Base-by-base conservation (phyloP, 2,329 filamentous ascomycete genomes). In the Lasiodiplodia sp. region DNA sequence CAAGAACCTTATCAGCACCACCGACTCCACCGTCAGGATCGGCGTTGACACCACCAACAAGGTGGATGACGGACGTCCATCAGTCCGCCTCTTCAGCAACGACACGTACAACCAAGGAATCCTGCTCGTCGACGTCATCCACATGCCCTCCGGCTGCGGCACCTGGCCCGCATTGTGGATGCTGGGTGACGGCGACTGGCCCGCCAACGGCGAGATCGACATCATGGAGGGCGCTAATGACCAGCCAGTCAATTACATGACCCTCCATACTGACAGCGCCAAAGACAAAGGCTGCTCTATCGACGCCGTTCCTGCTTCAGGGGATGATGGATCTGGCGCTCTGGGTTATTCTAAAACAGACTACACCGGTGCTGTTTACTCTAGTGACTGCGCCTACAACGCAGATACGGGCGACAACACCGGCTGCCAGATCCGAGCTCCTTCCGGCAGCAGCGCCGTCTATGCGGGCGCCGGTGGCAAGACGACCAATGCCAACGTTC, bases 1-100 rank as follows among this genome's bases (percentile, higher is more conserved):
- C 55, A 52, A 31, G 31, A 25, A 53, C 31, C 38, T 67, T 21
- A 60, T 67, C 47, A 77, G 79, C 55, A 82, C 80, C 44, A 67
- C 68, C 31, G 58, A 68, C 31, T 38, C 40, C 4, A 55, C 68
- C 1, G 73, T 72, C 37, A 64, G 76, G 67, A 78, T 86, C 6
- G 82, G 82, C 62, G 82, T 83, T 23, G 83, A 86, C 71, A 73
- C 72, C 66, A 79, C 71, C 12, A 79, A 69, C 65, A 67, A 58
- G 38, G 53, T 60, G 14, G 18, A 56, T 14, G 53, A 49, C 38
- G 18, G 12, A 8, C 75, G 78, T 11, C 71, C 74, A 3, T 74
- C 73, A 14, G 72, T 79, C 2, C 75, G 78, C 12, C 62, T 77
- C 16, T 74, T 76, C 62, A 75, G 74, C 71, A 79, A 73, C 8